phyloP scores from a whole-genome alignment of 2,329 filamentous ascomycete genomes.

The Nannizziopsis arthrosporioides region DNA sequence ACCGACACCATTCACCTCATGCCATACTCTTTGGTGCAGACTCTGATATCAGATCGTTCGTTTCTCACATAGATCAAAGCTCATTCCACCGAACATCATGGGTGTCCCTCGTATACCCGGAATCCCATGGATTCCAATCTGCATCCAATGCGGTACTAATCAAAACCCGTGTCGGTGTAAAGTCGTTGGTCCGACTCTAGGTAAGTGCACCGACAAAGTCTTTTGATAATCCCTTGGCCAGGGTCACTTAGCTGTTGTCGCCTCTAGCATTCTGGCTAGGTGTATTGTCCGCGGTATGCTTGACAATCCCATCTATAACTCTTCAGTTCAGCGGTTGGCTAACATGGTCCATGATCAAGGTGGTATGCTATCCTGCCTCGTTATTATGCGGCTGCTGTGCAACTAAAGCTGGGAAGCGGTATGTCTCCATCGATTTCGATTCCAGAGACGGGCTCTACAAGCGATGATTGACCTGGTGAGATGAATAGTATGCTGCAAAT shows the following conservation, averaged over 20 bases:
- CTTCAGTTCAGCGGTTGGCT: background rate
- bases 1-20: too few relatives aligned
- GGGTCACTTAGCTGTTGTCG: background rate
- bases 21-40: too few relatives aligned
- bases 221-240: too few relatives aligned
- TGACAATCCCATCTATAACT: background rate
- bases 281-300: conserved; percentile 1
- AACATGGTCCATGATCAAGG: background rate
- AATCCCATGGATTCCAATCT: conserved; percentile 6
- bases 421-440: background rate
- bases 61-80: too few relatives aligned
- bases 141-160: conserved; percentile 1
- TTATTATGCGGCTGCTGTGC: conserved; percentile 1
- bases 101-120: conserved; percentile 1
- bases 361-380: conserved; percentile 1
- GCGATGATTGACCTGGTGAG: background rate
- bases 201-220: background rate
- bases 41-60: too few relatives aligned
- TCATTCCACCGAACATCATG: background rate
- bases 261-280: conserved; percentile 8
- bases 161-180: background rate
- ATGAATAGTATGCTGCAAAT: conserved; percentile 3
- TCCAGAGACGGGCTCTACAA: background rate
- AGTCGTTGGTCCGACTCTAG: background rate
- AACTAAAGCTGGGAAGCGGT: conserved; percentile 1